Evolutionary conservation across 2,329 filamentous ascomycete species (phyloP).

Genomic region (Penicillium glabrum): DNA sequence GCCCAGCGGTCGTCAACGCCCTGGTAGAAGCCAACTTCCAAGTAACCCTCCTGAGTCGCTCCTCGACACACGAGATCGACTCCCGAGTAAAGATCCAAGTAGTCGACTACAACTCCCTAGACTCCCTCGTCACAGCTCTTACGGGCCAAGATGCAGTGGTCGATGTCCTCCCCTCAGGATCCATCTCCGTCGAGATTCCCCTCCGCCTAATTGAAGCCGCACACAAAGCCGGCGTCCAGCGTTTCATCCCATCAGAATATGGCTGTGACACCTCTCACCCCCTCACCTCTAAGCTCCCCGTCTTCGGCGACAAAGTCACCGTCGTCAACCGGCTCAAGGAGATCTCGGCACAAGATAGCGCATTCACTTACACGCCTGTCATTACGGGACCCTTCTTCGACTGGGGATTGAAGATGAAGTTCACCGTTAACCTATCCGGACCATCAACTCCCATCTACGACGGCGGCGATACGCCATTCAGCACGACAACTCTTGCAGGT

Average conservation of each 20-base stretch:
- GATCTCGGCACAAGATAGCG: constrained; percentile 11
- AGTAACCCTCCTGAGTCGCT: constrained; percentile 11
- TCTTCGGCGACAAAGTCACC: constrained; percentile 33
- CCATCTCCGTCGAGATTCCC: constrained; percentile 5
- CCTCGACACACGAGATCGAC: constrained; percentile 4
- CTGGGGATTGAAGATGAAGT: constrained; percentile 33
- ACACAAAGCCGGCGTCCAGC: constrained; percentile 27
- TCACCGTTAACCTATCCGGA: constrained; percentile 47
- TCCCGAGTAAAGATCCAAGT: constrained; percentile 3
- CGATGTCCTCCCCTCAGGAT: constrained; percentile 14
- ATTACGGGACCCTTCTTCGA: constrained; percentile 37
- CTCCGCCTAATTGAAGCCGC: constrained; percentile 32
- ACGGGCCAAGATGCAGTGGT: constrained; percentile 32
- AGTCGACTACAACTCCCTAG: constrained; percentile 10
- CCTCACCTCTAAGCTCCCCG: constrained; percentile 24
- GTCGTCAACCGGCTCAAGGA: constrained; percentile 28
- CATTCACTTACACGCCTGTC: constrained; percentile 34
- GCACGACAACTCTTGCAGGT: constrained; percentile 48
- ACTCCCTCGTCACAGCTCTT: constrained; percentile 20
- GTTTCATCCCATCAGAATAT: constrained; percentile 39
- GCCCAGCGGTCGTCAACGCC: constrained; percentile 12
- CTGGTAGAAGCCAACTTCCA: constrained; percentile 8
- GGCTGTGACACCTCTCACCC: constrained; percentile 32
- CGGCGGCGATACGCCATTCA: constrained; percentile 52
- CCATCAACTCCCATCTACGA: constrained; percentile 46